These are phyloP conservation scores for Gonium pectorale DNA, from an alignment of 139 green algal genomes.

Conservation along the genomic window DNA sequence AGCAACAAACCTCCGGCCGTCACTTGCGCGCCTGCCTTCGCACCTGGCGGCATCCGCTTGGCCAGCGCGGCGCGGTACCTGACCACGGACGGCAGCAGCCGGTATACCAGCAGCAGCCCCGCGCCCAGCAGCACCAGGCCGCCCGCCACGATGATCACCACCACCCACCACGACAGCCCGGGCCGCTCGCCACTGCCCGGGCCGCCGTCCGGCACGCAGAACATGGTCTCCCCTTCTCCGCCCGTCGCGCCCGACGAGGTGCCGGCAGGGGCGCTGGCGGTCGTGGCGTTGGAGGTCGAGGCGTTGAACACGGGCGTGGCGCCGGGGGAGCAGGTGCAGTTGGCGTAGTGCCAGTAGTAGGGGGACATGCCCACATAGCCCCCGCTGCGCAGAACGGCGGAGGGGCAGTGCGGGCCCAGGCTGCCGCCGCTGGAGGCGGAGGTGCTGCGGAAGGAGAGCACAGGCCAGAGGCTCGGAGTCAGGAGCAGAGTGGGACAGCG, in stretches of 20 bases:
- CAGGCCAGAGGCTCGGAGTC: not conserved
- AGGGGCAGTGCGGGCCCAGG: conserved; percentile 1
- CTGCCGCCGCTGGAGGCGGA: no score
- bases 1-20: no score
- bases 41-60: conserved; percentile 37
- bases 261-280: not conserved
- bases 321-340: not conserved
- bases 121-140: not conserved
- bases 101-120: not conserved
- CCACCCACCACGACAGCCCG: conserved; percentile 7
- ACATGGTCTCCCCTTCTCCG: not conserved
- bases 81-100: conserved; percentile 19
- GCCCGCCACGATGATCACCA: not conserved
- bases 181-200: no score
- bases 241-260: not conserved
- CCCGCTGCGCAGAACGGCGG: not conserved
- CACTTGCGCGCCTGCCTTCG: not conserved
- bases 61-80: not conserved
- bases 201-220: not conserved
- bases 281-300: not conserved
- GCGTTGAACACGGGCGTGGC: not conserved
- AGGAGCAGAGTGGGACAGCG: not conserved
- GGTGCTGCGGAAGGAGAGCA: not conserved
- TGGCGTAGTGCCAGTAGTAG: conserved; percentile 33
- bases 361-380: not conserved